These are phyloP conservation scores for Chytridium lagenaria DNA, from an alignment of 371 early-diverging fungal genomes.

Conservation along the genomic window DNA sequence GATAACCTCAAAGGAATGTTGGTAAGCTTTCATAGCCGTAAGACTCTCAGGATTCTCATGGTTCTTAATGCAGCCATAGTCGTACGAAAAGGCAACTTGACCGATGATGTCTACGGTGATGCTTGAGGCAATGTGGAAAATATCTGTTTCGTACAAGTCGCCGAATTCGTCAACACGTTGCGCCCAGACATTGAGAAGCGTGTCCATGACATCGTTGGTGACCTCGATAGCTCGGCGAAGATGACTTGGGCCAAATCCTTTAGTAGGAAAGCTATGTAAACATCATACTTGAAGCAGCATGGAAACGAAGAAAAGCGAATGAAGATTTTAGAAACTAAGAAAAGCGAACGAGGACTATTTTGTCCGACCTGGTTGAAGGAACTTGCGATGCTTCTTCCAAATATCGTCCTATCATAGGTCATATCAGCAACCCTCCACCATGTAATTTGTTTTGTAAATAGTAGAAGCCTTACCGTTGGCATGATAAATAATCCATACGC, in stretches of 20 bases:
- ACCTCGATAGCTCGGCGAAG: slow-evolving; percentile 25
- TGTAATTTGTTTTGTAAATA: too few species aligned
- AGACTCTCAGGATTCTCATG: neutral
- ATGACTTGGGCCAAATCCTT: slow-evolving; percentile 40
- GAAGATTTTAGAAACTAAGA: too few species aligned
- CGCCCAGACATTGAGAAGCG: slow-evolving; percentile 1
- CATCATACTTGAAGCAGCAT: too few species aligned
- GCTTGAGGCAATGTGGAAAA: slow-evolving; percentile 16
- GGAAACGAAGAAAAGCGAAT: too few species aligned
- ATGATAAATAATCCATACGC: slow-evolving; percentile 43
- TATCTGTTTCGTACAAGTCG: slow-evolving; percentile 9
- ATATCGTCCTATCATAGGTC: neutral
- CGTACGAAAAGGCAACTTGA: slow-evolving; percentile 6
- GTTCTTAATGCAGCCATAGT: neutral
- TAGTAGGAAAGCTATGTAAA: too few species aligned
- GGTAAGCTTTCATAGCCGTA: neutral
- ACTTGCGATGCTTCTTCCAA: slow-evolving; percentile 34
- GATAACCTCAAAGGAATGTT: neutral
- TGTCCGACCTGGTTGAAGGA: slow-evolving; percentile 17
- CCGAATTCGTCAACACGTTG: neutral
- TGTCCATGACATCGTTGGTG: slow-evolving; percentile 16
- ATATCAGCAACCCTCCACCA: too few species aligned
- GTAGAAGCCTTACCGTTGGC: slow-evolving; percentile 21
- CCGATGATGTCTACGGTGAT: slow-evolving; percentile 29
- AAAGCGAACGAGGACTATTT: too few species aligned